Evolutionary conservation across 2,329 filamentous ascomycete genomes (phyloP), one percentile per base, ranked within the genome.

Genomic region (Curvularia verruculosa): DNA sequence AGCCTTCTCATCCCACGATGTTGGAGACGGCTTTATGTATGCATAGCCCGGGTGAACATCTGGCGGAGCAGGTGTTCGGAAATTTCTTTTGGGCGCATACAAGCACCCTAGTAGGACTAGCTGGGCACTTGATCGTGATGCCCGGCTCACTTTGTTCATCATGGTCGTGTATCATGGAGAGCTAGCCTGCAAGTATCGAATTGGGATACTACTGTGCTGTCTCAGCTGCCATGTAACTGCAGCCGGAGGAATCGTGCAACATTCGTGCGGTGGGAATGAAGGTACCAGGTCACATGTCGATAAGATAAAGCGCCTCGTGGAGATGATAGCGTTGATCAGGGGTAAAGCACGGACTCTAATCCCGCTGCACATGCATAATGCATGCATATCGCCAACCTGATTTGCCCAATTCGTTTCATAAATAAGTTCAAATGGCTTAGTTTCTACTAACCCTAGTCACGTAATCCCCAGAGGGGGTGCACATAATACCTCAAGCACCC

Each of bases 291-390:
- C 45, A 41, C 34, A 26, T 24, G 50, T 13, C 28, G 54, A 57
- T 57, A 57, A 57, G 50, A 57, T 53, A 49, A 45, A 15, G 15
- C 24, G n/a, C 10, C 24, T 29, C 47, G 54, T 57, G 54, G 45
- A 54, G 50, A 54, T 54, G 24, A 41, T 23, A 13, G 36, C 5
- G 56, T n/a, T 28, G 56, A 59, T 59, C 56, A 59, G 56, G 56
- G 56, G 56, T 56, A 44, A 52, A 24, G 52, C 56, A 56, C 52
- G 39, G 26, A 21, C 52, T 31, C 29, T 8, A 47, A 1, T 26
- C 29, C 19, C 23, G 39, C 37, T 47, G 37, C 24, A 37, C 45
- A 31, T 37, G 48, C 29, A 26, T 45, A 28, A 55, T 39, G 48
- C 37, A 56, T 39, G 48, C 47, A 51, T 40, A 56, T 28, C 39